A percentile compares a stretch with the other conserved stretches of the same genome.
Conservation (phyloP, 2,329 filamentous ascomycete species). For the Pyricularia sp. region DNA sequence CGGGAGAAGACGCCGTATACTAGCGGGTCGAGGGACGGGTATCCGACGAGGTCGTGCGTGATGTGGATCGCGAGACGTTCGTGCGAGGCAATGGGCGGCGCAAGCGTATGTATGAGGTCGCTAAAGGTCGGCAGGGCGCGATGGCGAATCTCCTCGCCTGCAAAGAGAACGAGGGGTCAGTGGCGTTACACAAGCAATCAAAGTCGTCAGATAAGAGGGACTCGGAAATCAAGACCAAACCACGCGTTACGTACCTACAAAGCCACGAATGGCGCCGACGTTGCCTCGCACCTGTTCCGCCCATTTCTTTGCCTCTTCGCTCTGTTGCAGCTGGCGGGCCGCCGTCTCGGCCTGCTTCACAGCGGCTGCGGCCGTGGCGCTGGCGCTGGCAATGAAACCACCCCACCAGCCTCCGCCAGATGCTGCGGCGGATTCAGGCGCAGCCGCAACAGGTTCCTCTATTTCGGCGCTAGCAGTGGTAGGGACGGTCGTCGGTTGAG, state of each 20-base stretch:
- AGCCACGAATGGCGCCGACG: conserved; percentile 8
- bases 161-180: conserved; percentile 8
- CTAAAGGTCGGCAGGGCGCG: conserved; percentile 91
- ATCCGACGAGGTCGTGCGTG: conserved; percentile 89
- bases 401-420: conserved; percentile 79
- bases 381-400: conserved; percentile 55
- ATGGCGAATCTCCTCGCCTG: conserved; percentile 78
- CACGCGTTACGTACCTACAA: conserved; percentile 1
- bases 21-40: conserved; percentile 87
- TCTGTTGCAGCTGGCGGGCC: conserved; percentile 91
- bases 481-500: conserved; percentile 63
- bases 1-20: conserved; percentile 87
- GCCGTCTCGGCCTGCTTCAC: conserved; percentile 89
- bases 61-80: conserved; percentile 96
- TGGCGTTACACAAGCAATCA: conserved; percentile 3
- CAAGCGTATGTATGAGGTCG: conserved; percentile 87
- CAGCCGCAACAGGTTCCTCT: conserved; percentile 46
- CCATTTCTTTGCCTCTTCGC: conserved; percentile 95
- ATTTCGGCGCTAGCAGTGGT: conserved; percentile 55
- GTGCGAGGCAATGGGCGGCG: conserved; percentile 92
- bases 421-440: conserved; percentile 23
- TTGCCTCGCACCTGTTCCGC: conserved; percentile 89
- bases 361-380: conserved; percentile 70
- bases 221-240: neutral
- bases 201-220: neutral